Evolutionary conservation across 2,329 filamentous ascomycete genomes (phyloP).

Genomic region (Lecanosticta acicola): DNA sequence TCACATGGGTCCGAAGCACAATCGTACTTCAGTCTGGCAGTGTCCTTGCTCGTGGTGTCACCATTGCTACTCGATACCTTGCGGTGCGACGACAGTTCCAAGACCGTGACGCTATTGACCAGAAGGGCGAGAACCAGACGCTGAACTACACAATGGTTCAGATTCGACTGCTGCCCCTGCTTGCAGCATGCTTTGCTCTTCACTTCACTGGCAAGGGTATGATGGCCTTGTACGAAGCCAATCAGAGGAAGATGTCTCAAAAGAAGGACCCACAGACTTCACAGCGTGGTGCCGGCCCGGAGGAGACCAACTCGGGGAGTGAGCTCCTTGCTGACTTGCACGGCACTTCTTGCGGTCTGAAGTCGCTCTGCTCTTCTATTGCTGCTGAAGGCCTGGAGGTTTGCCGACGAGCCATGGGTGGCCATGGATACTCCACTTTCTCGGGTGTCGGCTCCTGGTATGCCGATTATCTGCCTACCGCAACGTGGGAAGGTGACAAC

Average conservation of each 20-base stretch:
- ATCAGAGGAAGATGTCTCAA: conserved; percentile 60
- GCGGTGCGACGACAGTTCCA: conserved; percentile 73
- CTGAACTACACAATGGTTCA: conserved; percentile 80
- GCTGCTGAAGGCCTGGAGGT: conserved; percentile 70
- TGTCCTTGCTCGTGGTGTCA: conserved; percentile 68
- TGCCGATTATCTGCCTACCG: conserved; percentile 66
- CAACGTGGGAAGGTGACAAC: conserved; percentile 73
- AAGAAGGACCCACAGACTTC: conserved; percentile 41
- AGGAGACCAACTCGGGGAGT: conserved; percentile 60
- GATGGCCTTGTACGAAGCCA: conserved; percentile 67
- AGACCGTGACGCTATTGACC: conserved; percentile 60
- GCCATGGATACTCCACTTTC: conserved; percentile 70
- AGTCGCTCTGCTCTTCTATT: conserved; percentile 65
- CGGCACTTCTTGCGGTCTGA: conserved; percentile 69
- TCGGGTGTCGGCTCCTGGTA: conserved; percentile 72
- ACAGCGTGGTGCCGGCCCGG: conserved; percentile 57
- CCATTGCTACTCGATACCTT: conserved; percentile 69
- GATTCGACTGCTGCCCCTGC: conserved; percentile 63
- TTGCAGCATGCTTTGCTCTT: conserved; percentile 70
- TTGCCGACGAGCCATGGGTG: conserved; percentile 69
- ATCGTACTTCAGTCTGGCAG: conserved; percentile 70
- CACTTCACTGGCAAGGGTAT: conserved; percentile 73
- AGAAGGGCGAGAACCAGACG: conserved; percentile 64
- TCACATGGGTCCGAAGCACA: conserved; percentile 68
- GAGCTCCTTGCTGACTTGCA: conserved; percentile 69